Base-by-base conservation (phyloP, 306 rosid species). In the Vigna reflexopilosa region DNA sequence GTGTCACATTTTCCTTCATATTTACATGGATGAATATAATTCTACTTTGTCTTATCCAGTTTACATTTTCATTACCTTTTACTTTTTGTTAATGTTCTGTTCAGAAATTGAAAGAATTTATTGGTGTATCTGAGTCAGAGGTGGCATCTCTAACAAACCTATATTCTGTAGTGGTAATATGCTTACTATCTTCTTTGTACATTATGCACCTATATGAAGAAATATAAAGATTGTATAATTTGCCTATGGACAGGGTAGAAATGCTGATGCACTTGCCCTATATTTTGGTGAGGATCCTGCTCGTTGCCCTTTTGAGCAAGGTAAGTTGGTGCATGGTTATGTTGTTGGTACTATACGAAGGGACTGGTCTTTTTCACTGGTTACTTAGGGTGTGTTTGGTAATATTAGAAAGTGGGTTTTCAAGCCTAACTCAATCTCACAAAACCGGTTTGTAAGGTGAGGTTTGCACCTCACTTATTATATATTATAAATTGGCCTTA, bases 201-300 rank as follows among this genome's bases (percentile, higher is more conserved):
- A 26, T 78, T 16, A 56, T 58, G 51, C 69, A 26, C 65, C 62
- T 15, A 34, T 62, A 10, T 40, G 68, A n/a, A 74, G 69, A 73
- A 62, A 83, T 78, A 44, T 61, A 45, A 66, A 65, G 80, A 78
- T 58, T 26, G 44, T 54, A 72, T 70, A 56, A 64, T 80, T 24
- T 72, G 68, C 79, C 55, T 78, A 59, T 81, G 86, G 73, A 58
- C 97, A 96, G 99, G 99, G 99, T 84, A 91, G 92, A 89, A 90
- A 89, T 70, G 99, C 99, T 2, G 99, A 96, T 87, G 94, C 90
- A 55, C 98, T 96, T 79, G 97, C 96, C 28, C 82, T 80, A 36
- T 96, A 96, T 84, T 93, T 96, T 73, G 94, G 94, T 10, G 99
- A 96, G 90, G 98, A 96, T 86, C 99, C 99, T 72, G 84, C 93